Conservation (phyloP, 2,329 filamentous ascomycete genomes). For the Pseudofabraea citricarpa region DNA sequence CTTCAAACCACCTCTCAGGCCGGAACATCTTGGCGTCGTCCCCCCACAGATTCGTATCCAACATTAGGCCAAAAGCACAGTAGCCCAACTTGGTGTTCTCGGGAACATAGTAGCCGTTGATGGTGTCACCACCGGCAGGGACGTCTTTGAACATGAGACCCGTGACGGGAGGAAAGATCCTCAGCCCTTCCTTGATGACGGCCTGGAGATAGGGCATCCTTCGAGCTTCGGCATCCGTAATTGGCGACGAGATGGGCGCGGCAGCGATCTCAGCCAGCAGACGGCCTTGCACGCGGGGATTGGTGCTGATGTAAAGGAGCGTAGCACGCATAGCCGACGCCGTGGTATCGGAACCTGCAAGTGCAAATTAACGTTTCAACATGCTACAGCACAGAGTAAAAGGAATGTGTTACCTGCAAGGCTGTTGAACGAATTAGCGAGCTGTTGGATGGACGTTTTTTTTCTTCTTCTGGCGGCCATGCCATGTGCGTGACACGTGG, state of each 20-base stretch:
- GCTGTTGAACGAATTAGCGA: neutral
- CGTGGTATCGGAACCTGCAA: conserved; percentile 35
- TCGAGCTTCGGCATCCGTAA: conserved; percentile 31
- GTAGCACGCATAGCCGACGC: conserved; percentile 6
- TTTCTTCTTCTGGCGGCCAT: no score
- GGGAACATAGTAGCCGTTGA: conserved; percentile 10
- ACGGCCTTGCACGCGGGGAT: neutral
- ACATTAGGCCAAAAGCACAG: conserved; percentile 29
- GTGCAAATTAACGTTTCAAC: conserved; percentile 8
- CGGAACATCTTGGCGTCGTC: conserved; percentile 37
- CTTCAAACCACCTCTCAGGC: conserved; percentile 38
- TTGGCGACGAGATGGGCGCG: conserved; percentile 14
- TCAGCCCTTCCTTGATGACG: conserved; percentile 41
- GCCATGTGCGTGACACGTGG: neutral
- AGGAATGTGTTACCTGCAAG: neutral
- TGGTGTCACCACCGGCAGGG: conserved; percentile 5
- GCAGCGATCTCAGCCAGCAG: conserved; percentile 3
- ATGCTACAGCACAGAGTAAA: neutral
- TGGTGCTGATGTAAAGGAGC: conserved; percentile 5
- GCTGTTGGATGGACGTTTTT: no score
- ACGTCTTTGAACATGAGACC: conserved; percentile 15
- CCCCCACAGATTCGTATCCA: conserved; percentile 29
- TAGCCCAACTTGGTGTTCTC: conserved; percentile 6
- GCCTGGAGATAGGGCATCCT: conserved; percentile 42
- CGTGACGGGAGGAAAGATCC: conserved; percentile 38